Evolutionary conservation across 805 yeast species (phyloP), one percentile per base, ranked within the genome.

Genomic region (Metschnikowia henanensis): DNA sequence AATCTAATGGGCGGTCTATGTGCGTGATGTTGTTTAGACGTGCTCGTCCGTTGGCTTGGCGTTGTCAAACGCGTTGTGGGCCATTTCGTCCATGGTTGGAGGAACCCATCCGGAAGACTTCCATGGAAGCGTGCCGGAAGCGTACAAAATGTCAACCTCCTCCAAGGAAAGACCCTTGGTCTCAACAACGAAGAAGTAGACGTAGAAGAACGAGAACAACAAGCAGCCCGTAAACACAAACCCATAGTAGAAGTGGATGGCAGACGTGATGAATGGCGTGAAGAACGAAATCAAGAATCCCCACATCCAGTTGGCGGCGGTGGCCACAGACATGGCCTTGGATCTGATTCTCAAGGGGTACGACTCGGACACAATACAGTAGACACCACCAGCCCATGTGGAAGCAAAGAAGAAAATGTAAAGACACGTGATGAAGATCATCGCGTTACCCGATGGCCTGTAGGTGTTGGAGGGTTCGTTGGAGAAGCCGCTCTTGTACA

Each of bases 111-210:
- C 55, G 22, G 71, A 38, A 9, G 84, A 62, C 51, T 68, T 62
- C 73, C 73, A 68, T 30, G 75, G 68, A 20, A 50, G 46, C 30
- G 67, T 45, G 43, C 58, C 61, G 41, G 66, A 64, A 21, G 73
- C 73, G 55, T 81, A 84, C 73, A 83, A 69, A 57, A 77, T 81
- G 62, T 87, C 90, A 50, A 87, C 87, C 66, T 87, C 90, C 68
- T 87, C 95, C 62, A 88, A 76, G 36, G 87, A 76, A 58, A 87
- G 76, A 46, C 95, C 95, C 70, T 80, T 81, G 43, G 95, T 88
- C 68, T 86, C 92, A 55, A 81, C 81, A 47, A 88, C 80, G 54
- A 76, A 75, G 73, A 87, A 81, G 74, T 75, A 80, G 41, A 86
- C 86, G 63, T 84, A 88, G 65, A 84, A 71, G 60, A 83, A 68